A percentile compares a stretch with the other conserved stretches of the same genome.
phyloP scores from a whole-genome alignment of 2,329 filamentous ascomycete species.

The Talaromyces sp. region DNA sequence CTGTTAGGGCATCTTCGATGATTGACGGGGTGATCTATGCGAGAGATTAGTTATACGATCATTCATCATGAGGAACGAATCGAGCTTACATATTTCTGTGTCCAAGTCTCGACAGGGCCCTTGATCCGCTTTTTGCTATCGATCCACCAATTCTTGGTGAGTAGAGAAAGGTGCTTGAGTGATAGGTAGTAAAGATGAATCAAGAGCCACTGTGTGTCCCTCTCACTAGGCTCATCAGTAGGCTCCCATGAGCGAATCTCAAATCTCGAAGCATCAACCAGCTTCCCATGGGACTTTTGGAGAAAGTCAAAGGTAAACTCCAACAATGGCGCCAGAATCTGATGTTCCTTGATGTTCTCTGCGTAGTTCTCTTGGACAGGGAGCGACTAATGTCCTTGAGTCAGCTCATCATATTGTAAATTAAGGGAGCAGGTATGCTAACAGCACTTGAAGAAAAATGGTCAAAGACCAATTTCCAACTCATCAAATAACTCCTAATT shows the following conservation, averaged over 20 bases:
- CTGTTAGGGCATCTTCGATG: slow-evolving; percentile 38
- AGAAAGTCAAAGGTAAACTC: slow-evolving; percentile 81
- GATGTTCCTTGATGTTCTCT: slow-evolving; percentile 71
- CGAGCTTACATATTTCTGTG: slow-evolving; percentile 69
- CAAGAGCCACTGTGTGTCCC: slow-evolving; percentile 77
- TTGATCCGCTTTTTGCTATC: slow-evolving; percentile 76
- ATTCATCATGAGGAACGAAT: neutral
- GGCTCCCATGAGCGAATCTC: slow-evolving; percentile 62
- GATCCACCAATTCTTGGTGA: slow-evolving; percentile 82
- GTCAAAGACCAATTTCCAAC: slow-evolving; percentile 88
- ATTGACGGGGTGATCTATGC: slow-evolving; percentile 43
- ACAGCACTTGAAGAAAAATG: slow-evolving; percentile 68
- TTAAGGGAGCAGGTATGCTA: slow-evolving; percentile 25
- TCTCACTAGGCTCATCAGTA: slow-evolving; percentile 62
- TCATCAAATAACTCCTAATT: slow-evolving; percentile 76
- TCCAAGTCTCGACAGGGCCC: slow-evolving; percentile 78
- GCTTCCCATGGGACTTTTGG: slow-evolving; percentile 69
- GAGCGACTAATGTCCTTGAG: slow-evolving; percentile 53
- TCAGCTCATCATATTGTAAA: slow-evolving; percentile 25
- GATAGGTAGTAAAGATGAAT: slow-evolving; percentile 81
- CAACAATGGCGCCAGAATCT: slow-evolving; percentile 66
- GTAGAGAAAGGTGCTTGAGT: slow-evolving; percentile 70
- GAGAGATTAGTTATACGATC: neutral
- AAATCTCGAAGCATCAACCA: slow-evolving; percentile 68
- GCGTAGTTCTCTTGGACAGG: slow-evolving; percentile 80